Evolutionary conservation across 768 basidiomycete genomes (phyloP), one percentile per base, ranked within the genome.

Genomic region (Melanogaster broomeanus): DNA sequence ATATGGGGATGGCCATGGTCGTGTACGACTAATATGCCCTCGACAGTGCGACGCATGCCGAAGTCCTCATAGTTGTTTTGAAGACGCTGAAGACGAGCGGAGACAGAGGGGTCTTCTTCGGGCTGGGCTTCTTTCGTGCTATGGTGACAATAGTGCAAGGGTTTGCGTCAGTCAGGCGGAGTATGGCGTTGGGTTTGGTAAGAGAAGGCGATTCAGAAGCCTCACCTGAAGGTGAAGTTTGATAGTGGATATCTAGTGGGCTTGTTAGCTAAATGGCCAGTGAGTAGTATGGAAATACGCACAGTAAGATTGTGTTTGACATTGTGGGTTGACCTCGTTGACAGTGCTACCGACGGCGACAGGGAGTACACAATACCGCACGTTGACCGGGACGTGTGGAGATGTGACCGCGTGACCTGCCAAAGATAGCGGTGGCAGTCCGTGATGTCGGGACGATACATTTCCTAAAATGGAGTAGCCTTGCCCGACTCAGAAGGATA

Each of bases 1-100:
- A 98, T 93, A 63, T 99, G 96, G 1, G 96, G 95, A 64, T 96
- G 93, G 0, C 95, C 96, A 60, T 98, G 95, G 67, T 98, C 94
- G 71, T 97, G 92, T 6, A 94, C 93, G 49, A 95, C 87, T 40
- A 69, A 66, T 48, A 69, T 70, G 8, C 77, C 93, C 64, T 97
- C 95, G 8, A 97, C 95, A 0, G 96, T 97, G 18, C 94, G 78
- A 16, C 97, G 83, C 91, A 98, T 96, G 9, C 97, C 97, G 69
- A 87, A 93, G 69, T 96, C 92, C 67, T 93, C 91, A 80, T 95
- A 98, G 70, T 98, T 96, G 67, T 91, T 90, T 67, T 97, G 90
- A 11, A 99, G 81, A 15, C 97, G 86, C 67, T 94, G 92, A 7
- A 99, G 78, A 42, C 97, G 89, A 3, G 95, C 93, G 2, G 93